Evolutionary conservation across 2,329 filamentous ascomycete species (phyloP).

Genomic region (Ceratocystis papillata): DNA sequence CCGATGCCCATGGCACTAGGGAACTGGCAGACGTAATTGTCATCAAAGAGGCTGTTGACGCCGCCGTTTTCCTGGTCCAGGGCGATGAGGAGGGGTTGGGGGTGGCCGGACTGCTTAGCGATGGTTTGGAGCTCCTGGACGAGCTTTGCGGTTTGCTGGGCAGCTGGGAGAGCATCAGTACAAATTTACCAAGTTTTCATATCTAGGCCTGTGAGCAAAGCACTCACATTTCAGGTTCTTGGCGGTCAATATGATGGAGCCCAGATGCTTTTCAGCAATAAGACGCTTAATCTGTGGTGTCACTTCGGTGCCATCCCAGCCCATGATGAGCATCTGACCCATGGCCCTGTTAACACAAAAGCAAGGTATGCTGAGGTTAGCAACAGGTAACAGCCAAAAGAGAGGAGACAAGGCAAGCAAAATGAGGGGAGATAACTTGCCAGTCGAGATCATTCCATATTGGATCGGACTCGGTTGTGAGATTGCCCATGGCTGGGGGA

Average conservation of each 20-base stretch:
- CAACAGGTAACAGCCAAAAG: conserved; percentile 28
- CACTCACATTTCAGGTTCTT: conserved; percentile 72
- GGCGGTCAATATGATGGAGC: conserved; percentile 72
- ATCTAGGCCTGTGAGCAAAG: conserved; percentile 18
- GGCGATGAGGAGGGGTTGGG: conserved; percentile 77
- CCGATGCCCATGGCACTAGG: conserved; percentile 94
- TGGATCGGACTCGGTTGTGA: conserved; percentile 38
- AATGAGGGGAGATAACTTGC: conserved; percentile 35
- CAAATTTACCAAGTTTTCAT: conserved; percentile 9
- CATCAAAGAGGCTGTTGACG: conserved; percentile 92
- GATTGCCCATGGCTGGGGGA: background rate
- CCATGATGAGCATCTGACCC: conserved; percentile 71
- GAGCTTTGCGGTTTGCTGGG: conserved; percentile 75
- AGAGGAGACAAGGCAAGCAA: conserved; percentile 30
- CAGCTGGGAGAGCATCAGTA: conserved; percentile 47
- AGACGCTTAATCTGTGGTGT: conserved; percentile 71
- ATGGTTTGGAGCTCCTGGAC: conserved; percentile 89
- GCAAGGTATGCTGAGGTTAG: conserved; percentile 28
- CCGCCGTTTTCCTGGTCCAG: conserved; percentile 97
- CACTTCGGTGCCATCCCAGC: conserved; percentile 74
- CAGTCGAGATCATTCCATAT: conserved; percentile 68
- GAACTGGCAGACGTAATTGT: conserved; percentile 91
- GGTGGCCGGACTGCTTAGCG: conserved; percentile 80
- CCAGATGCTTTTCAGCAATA: conserved; percentile 76
- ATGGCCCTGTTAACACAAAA: conserved; percentile 44